Evolutionary conservation across 192 early-diverging fungal genomes (phyloP), one percentile per base, ranked within the genome.

Genomic region (Allomyces macrogynus): DNA sequence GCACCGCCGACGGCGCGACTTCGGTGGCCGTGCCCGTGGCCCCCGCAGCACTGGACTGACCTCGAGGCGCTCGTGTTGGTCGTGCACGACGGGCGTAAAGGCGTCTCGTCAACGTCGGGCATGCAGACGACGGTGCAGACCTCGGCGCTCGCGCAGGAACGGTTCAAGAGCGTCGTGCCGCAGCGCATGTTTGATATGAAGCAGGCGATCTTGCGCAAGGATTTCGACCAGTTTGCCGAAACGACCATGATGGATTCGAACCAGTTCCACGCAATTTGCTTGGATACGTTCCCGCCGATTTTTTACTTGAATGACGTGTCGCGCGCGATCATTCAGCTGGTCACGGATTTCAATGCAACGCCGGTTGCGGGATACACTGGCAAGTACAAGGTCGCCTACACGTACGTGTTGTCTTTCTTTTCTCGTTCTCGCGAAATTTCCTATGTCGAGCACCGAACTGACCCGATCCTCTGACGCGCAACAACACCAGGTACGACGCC

Each of bases 231-330:
- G 8, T 99, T 99, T 78, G 96, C 90, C 32, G 88, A 92, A 73
- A 67, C 95, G 64, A 95, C 96, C 64, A 99, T 99, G 94, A 77
- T 73, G 63, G 96, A 99, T 73, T 95, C 92, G 23, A 99, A 99
- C 84, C 91, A 92, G 76, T 99, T 99, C 87, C 96, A 99, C 73
- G 89, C 95, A 42, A 87, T 92, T 43, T 97, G 95, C 73, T 75
- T 97, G n/a, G 96, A 99, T 77, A 97, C 95, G 10, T 96, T 81
- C 75, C 96, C 96, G 32, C 96, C 96, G 22, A 93, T 99, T 70
- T 89, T 93, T 66, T 99, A 99, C 74, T 74, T 99, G 75, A 97
- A 92, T 78, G 93, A 97, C 74, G 84, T 89, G 24, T 95, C 92
- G 62, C 84, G 89, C 61, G 83, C 84, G 62, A 86, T 99, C 63